Evolutionary conservation across 371 early-diverging fungal species (phyloP), one percentile per base, ranked within the genome.

Genomic region (Blakeslea trispora): DNA sequence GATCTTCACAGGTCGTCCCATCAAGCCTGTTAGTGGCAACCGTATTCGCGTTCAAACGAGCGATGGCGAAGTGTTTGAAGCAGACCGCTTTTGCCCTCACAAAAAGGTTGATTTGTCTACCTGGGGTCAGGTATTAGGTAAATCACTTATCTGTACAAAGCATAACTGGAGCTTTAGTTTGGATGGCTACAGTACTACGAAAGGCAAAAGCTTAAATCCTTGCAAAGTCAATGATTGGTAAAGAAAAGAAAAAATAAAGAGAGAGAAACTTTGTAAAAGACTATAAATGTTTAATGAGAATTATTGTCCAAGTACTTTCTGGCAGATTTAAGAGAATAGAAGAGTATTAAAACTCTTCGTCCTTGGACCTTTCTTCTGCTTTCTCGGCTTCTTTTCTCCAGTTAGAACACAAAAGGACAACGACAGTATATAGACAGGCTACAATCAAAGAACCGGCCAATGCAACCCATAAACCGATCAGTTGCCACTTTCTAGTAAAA

Each of bases 1-100:
- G 40, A 45, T 60, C 9, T 60, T 68, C 35, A 61, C 64, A 14
- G 67, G 72, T 45, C 67, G 77, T 19, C 74, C 77, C 5, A 77
- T 75, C 37, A 72, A 77, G 50, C 55, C 69, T 41, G 59, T 75
- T 23, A 64, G 68, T 50, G 71, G 66, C 11, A 81, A 83, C 52
- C 77, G 85, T 9, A 79, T 88, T 42, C 72, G 75, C 45, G 81
- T 88, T 18, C 71, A 71, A 23, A 75, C 85, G 11, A 53, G 65
- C 1, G 61, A 74, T 55, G 85, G 85, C 14, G 61, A 69, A n/a
- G 71, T 79, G 1, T 88, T 75, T 51, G 88, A 88, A 63, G 82
- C 81, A 40, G 85, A 86, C 64, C 74, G 87, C 28, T 84, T 70
- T 57, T 88, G 88, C 59, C 88, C 88, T 42, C 88, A 88, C 53